A percentile compares a stretch with the other conserved stretches of the same genome.
Evolutionary conservation across 495 filamentous ascomycete species (phyloP).

Genomic region (Annulohypoxylon moriforme): DNA sequence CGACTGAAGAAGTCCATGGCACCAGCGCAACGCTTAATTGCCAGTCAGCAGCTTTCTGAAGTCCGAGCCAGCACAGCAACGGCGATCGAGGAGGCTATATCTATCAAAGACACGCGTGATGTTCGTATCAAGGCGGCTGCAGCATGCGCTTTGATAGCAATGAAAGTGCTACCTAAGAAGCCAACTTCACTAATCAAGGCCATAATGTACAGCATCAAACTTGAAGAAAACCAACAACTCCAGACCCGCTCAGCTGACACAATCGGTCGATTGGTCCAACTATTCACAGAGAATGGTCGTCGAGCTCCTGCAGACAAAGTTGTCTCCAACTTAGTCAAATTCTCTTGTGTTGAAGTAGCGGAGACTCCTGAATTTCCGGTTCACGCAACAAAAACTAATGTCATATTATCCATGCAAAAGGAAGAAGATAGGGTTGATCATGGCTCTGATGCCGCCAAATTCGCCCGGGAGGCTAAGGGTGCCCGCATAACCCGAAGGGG

Average conservation of each 20-base stretch:
- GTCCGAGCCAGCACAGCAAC: conserved; percentile 73
- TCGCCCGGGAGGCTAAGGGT: conserved; percentile 84
- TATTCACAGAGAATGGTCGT: conserved; percentile 80
- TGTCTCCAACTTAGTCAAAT: conserved; percentile 91
- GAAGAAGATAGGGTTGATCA: conserved; percentile 97
- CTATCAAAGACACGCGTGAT: conserved; percentile 83
- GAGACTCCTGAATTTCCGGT: conserved; percentile 94
- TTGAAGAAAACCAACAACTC: conserved; percentile 89
- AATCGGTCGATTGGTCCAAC: conserved; percentile 83
- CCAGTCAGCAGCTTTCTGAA: conserved; percentile 77
- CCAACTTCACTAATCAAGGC: conserved; percentile 89
- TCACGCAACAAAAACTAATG: conserved; percentile 77
- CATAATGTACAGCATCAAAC: conserved; percentile 98
- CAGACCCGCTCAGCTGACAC: conserved; percentile 88
- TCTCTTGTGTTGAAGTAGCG: conserved; percentile 95
- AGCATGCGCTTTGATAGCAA: conserved; percentile 86
- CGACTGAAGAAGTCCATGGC: conserved; percentile 84
- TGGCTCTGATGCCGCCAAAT: conserved; percentile 81
- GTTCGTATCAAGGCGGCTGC: conserved; percentile 87
- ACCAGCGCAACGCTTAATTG: conserved; percentile 84
- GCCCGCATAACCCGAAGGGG: conserved; percentile 90
- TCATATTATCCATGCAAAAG: conserved; percentile 91
- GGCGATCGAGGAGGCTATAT: conserved; percentile 81
- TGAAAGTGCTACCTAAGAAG: conserved; percentile 88
- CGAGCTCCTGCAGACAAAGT: conserved; percentile 91